Evolutionary conservation across 129 eudicot species (phyloP), one percentile per base, ranked within the genome.

Genomic region (Chrysanthemum makinoi): DNA sequence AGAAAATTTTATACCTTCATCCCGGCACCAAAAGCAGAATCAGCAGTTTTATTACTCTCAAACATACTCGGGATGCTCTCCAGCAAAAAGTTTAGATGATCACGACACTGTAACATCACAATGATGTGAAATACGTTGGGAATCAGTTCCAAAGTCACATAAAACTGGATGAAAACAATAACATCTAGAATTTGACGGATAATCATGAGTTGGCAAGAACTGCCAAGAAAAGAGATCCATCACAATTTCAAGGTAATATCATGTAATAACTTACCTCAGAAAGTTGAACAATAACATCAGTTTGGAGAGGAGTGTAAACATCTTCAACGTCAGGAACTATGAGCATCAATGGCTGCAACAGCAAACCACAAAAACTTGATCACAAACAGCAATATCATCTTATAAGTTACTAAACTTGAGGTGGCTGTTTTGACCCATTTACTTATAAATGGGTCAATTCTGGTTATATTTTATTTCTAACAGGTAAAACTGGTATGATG

Each of bases 21-120:
- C 58, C 95, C 96, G 4, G 98, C 98, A 62, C 98, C 96, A 82
- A 89, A 87, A 55, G 98, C 95, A 61, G 98, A 93, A 80, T 93
- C 96, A 72, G 96, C 91, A 6, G 82, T 87, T 81, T 80, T 87
- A 78, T 82, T 93, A 69, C 73, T 85, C 85, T 87, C 84, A 70
- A 93, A 93, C 96, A 93, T 93, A 74, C 85, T 79, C 63, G 98
- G 96, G 59, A 93, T 93, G 82, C 66, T 93, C 61, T 93, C 96
- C 70, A 93, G 86, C 84, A 93, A 74, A 18, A 89, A 72, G 78
- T 93, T 96, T 35, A 93, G 77, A 82, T 93, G 96, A 70, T 85
- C 83, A 49, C 90, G 90, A 80, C 98, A 87, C 98, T 93, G 90
- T 65, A 61, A 64, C 64, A 57, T 47, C 75, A 77, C 68, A 28